Evolutionary conservation across 176 grass and related monocot species (phyloP), one percentile per base, ranked within the genome.

Genomic region (Alopecurus myosuroides): DNA sequence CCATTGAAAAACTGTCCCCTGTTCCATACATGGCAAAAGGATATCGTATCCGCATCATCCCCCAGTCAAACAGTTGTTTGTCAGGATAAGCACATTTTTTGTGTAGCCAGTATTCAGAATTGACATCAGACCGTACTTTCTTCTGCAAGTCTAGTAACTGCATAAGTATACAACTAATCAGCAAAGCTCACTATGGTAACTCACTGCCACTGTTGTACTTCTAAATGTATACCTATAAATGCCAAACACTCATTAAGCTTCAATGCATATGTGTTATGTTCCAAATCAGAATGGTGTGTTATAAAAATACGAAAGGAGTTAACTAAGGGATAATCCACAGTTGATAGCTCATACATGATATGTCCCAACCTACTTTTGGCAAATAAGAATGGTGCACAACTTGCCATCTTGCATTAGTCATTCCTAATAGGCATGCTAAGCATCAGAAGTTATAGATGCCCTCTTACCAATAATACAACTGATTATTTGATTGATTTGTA

Each of bases 21-120:
- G 91, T 92, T 34, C 93, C 94, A 85, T 92, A 99, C 88, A 99
- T 99, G 78, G 76, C 84, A 88, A 85, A 95, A 86, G 97, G 91
- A 85, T 95, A 92, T 66, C 70, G 84, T 77, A 96, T 79, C 56
- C 91, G 88, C 97, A 96, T 99, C 93, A 96, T 92, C 76, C 97
- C 94, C 97, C 97, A 99, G 64, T 99, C 97, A 90, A 90, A 99
- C 57, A 99, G 85, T 78, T 94, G 97, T 41, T 65, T 94, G 51
- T 99, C 94, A 44, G 97, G 97, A 79, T 92, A 66, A 51, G 89
- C 90, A 85, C 97, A 96, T 88, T 92, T 94, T 66, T 94, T 86
- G 42, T 91, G 86, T 85, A 99, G 80, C 91, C 91, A 94, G 67
- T 94, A 96, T 85, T 99, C 97, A 69, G 85, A 82, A 76, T 79